phyloP scores from a whole-genome alignment of 2,329 filamentous ascomycete genomes.

The Colletotrichum sp. region DNA sequence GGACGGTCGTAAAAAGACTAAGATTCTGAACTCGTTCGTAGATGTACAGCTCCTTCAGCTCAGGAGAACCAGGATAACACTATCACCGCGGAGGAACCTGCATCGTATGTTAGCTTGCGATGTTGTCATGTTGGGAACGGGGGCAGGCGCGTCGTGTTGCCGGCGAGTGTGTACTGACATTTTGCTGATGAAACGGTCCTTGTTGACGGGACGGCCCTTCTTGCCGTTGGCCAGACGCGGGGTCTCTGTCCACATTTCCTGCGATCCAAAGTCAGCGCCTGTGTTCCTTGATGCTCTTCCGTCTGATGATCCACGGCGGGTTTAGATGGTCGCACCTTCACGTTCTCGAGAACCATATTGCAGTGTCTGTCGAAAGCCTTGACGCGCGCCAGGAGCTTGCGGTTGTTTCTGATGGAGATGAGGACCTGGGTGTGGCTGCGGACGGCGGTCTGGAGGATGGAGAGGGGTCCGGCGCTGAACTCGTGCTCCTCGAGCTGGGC shows the following conservation, averaged over 20 bases:
- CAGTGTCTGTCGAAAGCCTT: slow-evolving; percentile 99
- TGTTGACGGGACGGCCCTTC: slow-evolving; percentile 91
- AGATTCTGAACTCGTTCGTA: slow-evolving; percentile 1
- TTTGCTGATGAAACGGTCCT: slow-evolving; percentile 98
- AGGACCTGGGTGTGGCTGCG: slow-evolving; percentile 94
- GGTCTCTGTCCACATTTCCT: slow-evolving; percentile 99
- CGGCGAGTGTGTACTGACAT: slow-evolving; percentile 66
- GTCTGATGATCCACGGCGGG: not conserved
- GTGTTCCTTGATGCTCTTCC: not conserved
- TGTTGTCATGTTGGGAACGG: not conserved
- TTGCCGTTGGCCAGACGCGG: slow-evolving; percentile 83
- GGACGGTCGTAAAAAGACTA: not conserved
- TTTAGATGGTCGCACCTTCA: slow-evolving; percentile 42
- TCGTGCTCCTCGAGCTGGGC: slow-evolving; percentile 69
- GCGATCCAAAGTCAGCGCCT: not conserved
- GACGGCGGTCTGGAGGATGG: slow-evolving; percentile 95
- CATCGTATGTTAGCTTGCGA: not conserved
- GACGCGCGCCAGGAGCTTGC: slow-evolving; percentile 94
- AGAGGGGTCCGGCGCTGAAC: slow-evolving; percentile 65
- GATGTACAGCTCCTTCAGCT: slow-evolving; percentile 53
- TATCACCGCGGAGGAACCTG: slow-evolving; percentile 87
- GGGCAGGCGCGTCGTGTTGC: not conserved
- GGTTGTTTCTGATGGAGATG: slow-evolving; percentile 97
- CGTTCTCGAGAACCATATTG: slow-evolving; percentile 98
- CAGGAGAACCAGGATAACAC: slow-evolving; percentile 84